Evolutionary conservation across 2,329 filamentous ascomycete genomes (phyloP), one percentile per base, ranked within the genome.

Genomic region (Akanthomyces dipterigenus): DNA sequence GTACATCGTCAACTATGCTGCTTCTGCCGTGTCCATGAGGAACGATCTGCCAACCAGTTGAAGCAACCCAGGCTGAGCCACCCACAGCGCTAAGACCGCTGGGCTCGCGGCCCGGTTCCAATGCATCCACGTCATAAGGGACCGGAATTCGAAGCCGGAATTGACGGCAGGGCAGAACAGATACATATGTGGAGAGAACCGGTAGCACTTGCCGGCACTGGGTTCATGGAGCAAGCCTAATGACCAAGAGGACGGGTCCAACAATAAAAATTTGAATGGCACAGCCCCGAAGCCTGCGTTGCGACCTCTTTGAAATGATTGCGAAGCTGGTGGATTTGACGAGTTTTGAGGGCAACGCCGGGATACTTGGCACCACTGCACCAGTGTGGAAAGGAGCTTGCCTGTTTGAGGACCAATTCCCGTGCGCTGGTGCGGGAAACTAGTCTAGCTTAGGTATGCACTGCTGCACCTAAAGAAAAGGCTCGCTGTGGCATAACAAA

Each of bases 121-220:
- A 22, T 53, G 5, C 11, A 48, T 20, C 36, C 40, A 60, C 49
- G 57, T 60, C 57, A 60, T 60, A 54, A 45, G 4, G 28, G 28
- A 46, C 20, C 57, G 57, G 57, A 20, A 43, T 60, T 60, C 28
- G n/a, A 20, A 22, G 16, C 20, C 57, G 57, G 57, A 26, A 54
- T 60, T 60, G 48, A 46, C 38, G 38, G 40, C 40, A 54, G 57
- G 20, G 20, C 38, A 26, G 2, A 43, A 11, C 9, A 48, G 36
- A 40, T 34, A 26, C 36, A 26, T 22, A 6, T 24, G 42, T 24
- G 42, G 42, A 24, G n/a, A 12, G 14, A 16, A 22, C 24, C 24
- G 7, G 45, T 48, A 14, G 16, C 26, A 26, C 22, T 48, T 28
- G 45, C 45, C 45, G 45, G 45, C 22, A 48, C 22, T 48, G 45